Evolutionary conservation across 2,329 filamentous ascomycete species (phyloP), one percentile per base, ranked within the genome.

Genomic region (Penicillium crustosum): DNA sequence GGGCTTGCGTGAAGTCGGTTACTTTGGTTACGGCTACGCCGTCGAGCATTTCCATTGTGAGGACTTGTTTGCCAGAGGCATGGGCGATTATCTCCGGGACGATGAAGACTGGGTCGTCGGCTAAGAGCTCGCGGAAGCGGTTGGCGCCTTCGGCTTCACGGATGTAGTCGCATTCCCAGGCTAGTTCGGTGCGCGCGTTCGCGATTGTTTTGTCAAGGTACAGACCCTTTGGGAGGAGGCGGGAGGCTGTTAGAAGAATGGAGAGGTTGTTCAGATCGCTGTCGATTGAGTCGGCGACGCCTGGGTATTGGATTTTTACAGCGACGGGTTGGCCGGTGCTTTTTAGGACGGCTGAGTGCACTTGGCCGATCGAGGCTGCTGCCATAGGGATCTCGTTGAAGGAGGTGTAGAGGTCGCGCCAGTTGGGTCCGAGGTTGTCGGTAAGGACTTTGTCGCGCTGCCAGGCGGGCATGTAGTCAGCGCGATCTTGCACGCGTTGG

Each of bases 151-250:
- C 82, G 3, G 93, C 93, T 80, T 99, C 94, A 49, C 94, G 89
- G 57, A 86, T 77, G 73, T 99, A 99, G 78, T 99, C 91, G 72
- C 93, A 97, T 79, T 99, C 94, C 94, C 94, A 99, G 4, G 86
- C 93, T 3, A 99, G 84, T 75, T 99, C 94, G 2, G 86, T 87
- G 10, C 94, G 86, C 4, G 94, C 93, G 71, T 99, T 99, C 65
- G 90, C 93, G 65, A 99, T 97, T 0, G 94, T 99, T 75, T 96
- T 97, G 77, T 99, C 90, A 8, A 99, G 86, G 70, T 94, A 99
- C 0, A 99, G 81, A 0, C 94, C 94, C 70, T 90, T 93, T 0
- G 94, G 95, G 0, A 99, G 82, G 27, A 99, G 84, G 57, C 90
- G 88, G 6, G 93, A 96, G 27, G 94, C 94, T 6, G 91, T 94